These are phyloP conservation scores for Colletotrichum truncatum DNA, from an alignment of 2,329 filamentous ascomycete genomes.

Conservation along the genomic window DNA sequence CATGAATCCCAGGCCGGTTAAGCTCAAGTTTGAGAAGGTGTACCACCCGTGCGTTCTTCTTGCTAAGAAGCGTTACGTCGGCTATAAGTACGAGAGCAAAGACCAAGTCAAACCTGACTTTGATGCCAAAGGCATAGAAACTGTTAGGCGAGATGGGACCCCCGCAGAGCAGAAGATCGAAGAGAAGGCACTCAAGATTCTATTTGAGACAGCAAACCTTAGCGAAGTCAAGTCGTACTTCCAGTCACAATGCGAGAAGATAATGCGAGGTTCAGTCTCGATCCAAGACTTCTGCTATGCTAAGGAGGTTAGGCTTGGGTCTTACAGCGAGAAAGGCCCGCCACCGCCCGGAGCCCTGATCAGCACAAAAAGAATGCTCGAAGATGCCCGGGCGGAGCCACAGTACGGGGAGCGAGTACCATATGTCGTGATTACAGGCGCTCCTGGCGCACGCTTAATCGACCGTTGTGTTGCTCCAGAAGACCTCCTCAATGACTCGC, in stretches of 20 bases:
- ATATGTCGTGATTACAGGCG: conserved; percentile 91
- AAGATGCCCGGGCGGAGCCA: conserved; percentile 86
- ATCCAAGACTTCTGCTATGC: conserved; percentile 98
- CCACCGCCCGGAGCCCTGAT: conserved; percentile 90
- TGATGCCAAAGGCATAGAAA: conserved; percentile 98
- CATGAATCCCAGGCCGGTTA: conserved; percentile 89
- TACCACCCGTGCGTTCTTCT: conserved; percentile 95
- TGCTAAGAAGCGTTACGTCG: conserved; percentile 97
- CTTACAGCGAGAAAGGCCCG: conserved; percentile 82
- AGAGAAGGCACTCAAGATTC: conserved; percentile 86
- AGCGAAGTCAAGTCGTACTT: conserved; percentile 92
- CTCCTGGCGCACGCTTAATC: conserved; percentile 83
- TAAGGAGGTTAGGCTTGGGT: conserved; percentile 88
- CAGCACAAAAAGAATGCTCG: conserved; percentile 84
- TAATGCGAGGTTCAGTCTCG: conserved; percentile 87
- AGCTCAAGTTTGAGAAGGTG: conserved; percentile 98
- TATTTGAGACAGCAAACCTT: conserved; percentile 91
- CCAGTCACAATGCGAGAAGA: conserved; percentile 88
- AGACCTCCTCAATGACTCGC: conserved; percentile 77
- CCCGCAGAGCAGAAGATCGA: conserved; percentile 97
- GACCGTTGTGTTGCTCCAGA: conserved; percentile 93
- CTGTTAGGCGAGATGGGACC: conserved; percentile 92
- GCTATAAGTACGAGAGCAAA: conserved; percentile 91
- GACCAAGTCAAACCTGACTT: conserved; percentile 85
- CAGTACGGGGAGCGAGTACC: conserved; percentile 96